phyloP scores from a whole-genome alignment of 371 early-diverging fungal species.

The Syncephalastrum monosporum region DNA sequence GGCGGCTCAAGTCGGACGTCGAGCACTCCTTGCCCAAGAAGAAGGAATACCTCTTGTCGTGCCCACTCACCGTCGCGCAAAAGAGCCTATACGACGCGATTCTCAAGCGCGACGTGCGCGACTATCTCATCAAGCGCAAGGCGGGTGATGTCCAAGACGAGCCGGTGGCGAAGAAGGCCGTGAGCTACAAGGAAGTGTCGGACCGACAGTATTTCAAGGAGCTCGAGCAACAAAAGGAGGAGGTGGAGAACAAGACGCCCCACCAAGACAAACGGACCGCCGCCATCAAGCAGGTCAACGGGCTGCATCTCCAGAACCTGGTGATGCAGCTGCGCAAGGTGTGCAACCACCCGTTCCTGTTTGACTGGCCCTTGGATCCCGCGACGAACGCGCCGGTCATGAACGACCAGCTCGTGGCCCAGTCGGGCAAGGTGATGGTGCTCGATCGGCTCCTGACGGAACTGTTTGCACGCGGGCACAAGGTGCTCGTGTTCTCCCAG shows the following conservation, averaged over 20 bases:
- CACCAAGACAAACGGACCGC: background rate
- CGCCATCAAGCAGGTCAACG: constrained; percentile 50
- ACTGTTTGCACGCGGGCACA: constrained; percentile 77
- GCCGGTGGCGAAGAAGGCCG: constrained; percentile 18
- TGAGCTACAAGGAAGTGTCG: constrained; percentile 46
- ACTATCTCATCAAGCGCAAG: constrained; percentile 66
- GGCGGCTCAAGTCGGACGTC: constrained; percentile 96
- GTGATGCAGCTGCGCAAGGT: constrained; percentile 95
- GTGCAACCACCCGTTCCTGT: constrained; percentile 95
- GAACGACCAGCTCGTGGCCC: constrained; percentile 59
- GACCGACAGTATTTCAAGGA: constrained; percentile 44
- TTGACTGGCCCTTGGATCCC: constrained; percentile 73
- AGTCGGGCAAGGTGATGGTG: constrained; percentile 86
- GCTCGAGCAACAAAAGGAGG: constrained; percentile 38
- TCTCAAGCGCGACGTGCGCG: constrained; percentile 68
- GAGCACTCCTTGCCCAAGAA: constrained; percentile 87
- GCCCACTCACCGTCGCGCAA: constrained; percentile 81
- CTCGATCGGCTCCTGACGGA: constrained; percentile 82
- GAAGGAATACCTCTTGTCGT: constrained; percentile 85
- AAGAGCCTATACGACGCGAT: constrained; percentile 84
- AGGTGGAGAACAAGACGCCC: constrained; percentile 21
- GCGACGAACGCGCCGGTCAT: constrained; percentile 43
- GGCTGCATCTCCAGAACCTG: constrained; percentile 70
- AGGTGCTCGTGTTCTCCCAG: constrained; percentile 94
- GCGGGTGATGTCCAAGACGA: constrained; percentile 20